Percentiles rank a stretch among this genome's conserved stretches.
phyloP scores from a whole-genome alignment of 1,284 basidiomycete species.

The Ustilago curta region DNA sequence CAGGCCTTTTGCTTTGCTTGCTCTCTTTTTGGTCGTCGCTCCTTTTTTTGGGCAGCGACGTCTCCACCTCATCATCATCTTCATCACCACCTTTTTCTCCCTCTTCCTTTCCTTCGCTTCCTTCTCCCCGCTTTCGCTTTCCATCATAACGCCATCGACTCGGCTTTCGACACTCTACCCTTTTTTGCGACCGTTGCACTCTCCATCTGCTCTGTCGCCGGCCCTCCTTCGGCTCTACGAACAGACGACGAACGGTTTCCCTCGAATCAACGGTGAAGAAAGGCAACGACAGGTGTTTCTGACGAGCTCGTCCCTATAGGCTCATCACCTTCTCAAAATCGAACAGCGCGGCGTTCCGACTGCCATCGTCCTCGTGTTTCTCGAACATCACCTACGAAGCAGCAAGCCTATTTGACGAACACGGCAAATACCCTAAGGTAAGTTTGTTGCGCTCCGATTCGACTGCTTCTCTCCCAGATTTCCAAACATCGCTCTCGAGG shows the following conservation, averaged over 20 bases:
- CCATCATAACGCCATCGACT: no score
- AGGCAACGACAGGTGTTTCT: background rate
- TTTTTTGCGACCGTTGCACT: background rate
- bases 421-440: slow-evolving; percentile 25
- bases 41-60: no score
- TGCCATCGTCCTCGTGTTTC: background rate
- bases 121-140: no score
- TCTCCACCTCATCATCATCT: no score
- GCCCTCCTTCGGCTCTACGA: no score
- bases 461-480: background rate
- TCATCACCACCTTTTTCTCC: no score
- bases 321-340: background rate
- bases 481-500: background rate
- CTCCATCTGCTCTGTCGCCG: slow-evolving; percentile 2
- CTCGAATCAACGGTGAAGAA: slow-evolving; percentile 2
- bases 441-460: slow-evolving; percentile 6
- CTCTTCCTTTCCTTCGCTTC: no score
- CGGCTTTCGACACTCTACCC: no score
- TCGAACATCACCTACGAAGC: background rate
- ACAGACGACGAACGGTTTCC: background rate
- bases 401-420: background rate
- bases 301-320: background rate
- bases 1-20: no score
- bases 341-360: background rate
- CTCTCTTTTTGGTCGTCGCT: no score